Evolutionary conservation across 148 eudicot genomes (phyloP).

Genomic region (Oxyria digyna): DNA sequence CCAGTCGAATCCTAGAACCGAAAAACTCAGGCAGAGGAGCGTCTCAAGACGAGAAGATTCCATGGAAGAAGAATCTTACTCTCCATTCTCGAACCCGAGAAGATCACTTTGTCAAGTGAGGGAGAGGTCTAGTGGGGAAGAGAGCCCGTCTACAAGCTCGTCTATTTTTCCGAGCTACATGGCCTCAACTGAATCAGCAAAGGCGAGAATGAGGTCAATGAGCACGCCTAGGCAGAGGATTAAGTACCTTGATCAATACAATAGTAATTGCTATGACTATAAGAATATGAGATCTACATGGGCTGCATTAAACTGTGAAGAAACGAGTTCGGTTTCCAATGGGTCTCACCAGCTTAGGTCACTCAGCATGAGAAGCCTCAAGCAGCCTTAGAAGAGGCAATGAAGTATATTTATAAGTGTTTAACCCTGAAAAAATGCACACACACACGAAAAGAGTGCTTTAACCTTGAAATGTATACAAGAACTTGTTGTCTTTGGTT

Average conservation of each 20-base stretch:
- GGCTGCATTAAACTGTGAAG: slow-evolving; percentile 30
- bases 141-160: slow-evolving; percentile 23
- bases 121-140: slow-evolving; percentile 27
- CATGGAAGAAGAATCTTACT: slow-evolving; percentile 22
- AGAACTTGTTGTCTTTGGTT: neutral
- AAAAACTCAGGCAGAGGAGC: slow-evolving; percentile 17
- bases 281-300: slow-evolving; percentile 31
- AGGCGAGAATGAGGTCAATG: slow-evolving; percentile 65
- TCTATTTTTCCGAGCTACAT: slow-evolving; percentile 49
- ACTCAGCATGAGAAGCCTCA: slow-evolving; percentile 19
- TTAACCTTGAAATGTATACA: neutral
- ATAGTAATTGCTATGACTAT: slow-evolving; percentile 16
- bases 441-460: neutral
- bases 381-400: slow-evolving; percentile 9
- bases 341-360: slow-evolving; percentile 15
- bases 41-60: slow-evolving; percentile 20
- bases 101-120: slow-evolving; percentile 49
- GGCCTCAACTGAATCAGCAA: slow-evolving; percentile 71
- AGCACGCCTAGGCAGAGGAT: slow-evolving; percentile 66
- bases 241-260: slow-evolving; percentile 22
- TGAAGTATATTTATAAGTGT: too few species aligned
- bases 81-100: slow-evolving; percentile 52
- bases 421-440: too few species aligned
- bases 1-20: slow-evolving; percentile 10
- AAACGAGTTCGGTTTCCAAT: slow-evolving; percentile 18